Percentiles rank a stretch among this genome's conserved stretches.
Evolutionary conservation across 768 basidiomycete species (phyloP).

Genomic region (Rhodotorula paludigena): DNA sequence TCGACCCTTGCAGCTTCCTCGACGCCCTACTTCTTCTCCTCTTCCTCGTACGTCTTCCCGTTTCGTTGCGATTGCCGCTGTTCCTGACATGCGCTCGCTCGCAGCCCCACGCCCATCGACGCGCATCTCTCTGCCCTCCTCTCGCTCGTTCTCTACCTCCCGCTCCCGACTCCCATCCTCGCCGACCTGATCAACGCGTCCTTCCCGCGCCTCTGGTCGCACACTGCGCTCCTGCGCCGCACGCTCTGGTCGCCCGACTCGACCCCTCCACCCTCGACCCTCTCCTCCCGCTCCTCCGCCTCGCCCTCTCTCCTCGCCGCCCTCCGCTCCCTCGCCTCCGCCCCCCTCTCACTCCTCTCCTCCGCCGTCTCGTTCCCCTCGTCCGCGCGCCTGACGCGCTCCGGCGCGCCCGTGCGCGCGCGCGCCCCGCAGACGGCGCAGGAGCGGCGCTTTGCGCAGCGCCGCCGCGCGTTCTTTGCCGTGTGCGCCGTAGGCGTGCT

Average conservation of each 20-base stretch:
- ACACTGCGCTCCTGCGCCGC: constrained; percentile 35
- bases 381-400: background rate
- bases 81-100: background rate
- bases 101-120: constrained; percentile 32
- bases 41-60: constrained; percentile 23
- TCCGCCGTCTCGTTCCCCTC: background rate
- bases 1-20: constrained; percentile 28
- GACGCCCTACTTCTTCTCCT: constrained; percentile 39
- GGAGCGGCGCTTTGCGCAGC: constrained; percentile 12
- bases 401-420: background rate
- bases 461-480: constrained; percentile 12
- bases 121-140: constrained; percentile 37
- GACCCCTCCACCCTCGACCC: background rate
- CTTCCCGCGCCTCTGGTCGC: constrained; percentile 39
- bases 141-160: constrained; percentile 35
- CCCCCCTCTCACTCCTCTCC: background rate
- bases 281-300: background rate
- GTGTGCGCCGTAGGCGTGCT: constrained; percentile 19
- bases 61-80: no score
- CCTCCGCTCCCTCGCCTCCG: constrained; percentile 30
- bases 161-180: constrained; percentile 35
- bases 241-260: constrained; percentile 28
- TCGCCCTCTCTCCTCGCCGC: background rate
- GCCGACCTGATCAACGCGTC: constrained; percentile 38
- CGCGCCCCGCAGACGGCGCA: background rate